These are phyloP conservation scores for Pseudogymnoascus sp. DNA, from an alignment of 2,329 filamentous ascomycete genomes.

Conservation along the genomic window DNA sequence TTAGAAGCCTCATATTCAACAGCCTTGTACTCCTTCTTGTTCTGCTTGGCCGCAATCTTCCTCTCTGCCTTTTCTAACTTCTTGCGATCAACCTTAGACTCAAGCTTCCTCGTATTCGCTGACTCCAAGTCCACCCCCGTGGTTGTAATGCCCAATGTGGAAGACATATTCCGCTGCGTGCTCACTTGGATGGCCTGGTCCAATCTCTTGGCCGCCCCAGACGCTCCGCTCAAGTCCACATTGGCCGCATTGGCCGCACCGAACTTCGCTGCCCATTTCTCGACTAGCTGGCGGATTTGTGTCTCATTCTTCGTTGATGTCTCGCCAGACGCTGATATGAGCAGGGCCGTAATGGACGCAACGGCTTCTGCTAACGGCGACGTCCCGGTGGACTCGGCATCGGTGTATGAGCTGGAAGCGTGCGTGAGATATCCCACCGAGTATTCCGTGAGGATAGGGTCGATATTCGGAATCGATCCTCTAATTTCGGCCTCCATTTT, in stretches of 20 bases:
- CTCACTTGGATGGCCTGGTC: conserved; percentile 94
- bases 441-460: conserved; percentile 83
- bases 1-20: conserved; percentile 95
- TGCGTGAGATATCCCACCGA: conserved; percentile 91
- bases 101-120: conserved; percentile 84
- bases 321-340: conserved; percentile 88
- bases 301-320: conserved; percentile 62
- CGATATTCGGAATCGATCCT: conserved; percentile 74
- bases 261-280: conserved; percentile 81
- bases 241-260: conserved; percentile 61
- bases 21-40: conserved; percentile 96
- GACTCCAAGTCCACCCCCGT: conserved; percentile 87
- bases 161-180: conserved; percentile 90
- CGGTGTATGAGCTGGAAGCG: conserved; percentile 76
- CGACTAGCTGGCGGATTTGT: conserved; percentile 73
- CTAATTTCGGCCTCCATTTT: conserved; percentile 82
- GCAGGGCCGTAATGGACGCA: conserved; percentile 72
- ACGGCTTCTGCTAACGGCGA: conserved; percentile 82
- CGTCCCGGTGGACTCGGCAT: conserved; percentile 58
- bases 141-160: conserved; percentile 79
- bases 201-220: conserved; percentile 71
- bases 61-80: conserved; percentile 98
- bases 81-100: conserved; percentile 96
- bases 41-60: conserved; percentile 96
- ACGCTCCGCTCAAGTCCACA: conserved; percentile 59